Evolutionary conservation across 2,329 filamentous ascomycete species (phyloP).

Genomic region (Aspergillus novoparasiticus): DNA sequence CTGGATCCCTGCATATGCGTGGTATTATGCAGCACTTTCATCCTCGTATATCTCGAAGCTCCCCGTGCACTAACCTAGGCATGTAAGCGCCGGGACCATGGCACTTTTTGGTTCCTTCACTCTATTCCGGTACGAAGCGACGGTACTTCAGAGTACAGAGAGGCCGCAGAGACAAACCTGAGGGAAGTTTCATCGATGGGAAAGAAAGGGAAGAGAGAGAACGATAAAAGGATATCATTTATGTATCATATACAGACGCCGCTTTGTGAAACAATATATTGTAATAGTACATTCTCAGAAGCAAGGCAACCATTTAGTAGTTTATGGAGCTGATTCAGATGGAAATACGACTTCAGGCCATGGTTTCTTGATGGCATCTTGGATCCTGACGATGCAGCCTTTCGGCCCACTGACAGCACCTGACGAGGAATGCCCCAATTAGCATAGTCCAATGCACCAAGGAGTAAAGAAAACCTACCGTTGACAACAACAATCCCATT

Average conservation of each 20-base stretch:
- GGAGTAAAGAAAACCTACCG: conserved; percentile 52
- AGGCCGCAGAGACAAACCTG: background rate
- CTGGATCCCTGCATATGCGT: background rate
- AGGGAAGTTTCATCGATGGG: background rate
- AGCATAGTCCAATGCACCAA: background rate
- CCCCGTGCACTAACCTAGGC: background rate
- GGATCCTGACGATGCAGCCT: conserved; percentile 78
- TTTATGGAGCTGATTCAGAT: conserved; percentile 21
- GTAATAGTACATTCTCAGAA: conserved; percentile 40
- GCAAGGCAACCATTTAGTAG: conserved; percentile 12
- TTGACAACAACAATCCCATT: conserved; percentile 87
- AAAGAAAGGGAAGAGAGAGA: background rate
- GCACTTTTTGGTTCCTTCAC: background rate
- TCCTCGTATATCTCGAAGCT: background rate
- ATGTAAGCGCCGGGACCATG: background rate
- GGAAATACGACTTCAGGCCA: conserved; percentile 57
- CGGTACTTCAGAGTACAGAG: background rate
- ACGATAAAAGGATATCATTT: conserved; percentile 40
- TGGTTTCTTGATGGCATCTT: conserved; percentile 88
- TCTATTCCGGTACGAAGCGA: background rate
- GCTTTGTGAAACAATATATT: conserved; percentile 39
- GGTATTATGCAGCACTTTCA: background rate
- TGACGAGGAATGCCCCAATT: conserved; percentile 28
- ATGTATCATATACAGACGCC: conserved; percentile 44
- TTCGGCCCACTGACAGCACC: conserved; percentile 83